phyloP scores from a whole-genome alignment of 1,139 yeast genomes.

The Magnusiomyces paraingens region DNA sequence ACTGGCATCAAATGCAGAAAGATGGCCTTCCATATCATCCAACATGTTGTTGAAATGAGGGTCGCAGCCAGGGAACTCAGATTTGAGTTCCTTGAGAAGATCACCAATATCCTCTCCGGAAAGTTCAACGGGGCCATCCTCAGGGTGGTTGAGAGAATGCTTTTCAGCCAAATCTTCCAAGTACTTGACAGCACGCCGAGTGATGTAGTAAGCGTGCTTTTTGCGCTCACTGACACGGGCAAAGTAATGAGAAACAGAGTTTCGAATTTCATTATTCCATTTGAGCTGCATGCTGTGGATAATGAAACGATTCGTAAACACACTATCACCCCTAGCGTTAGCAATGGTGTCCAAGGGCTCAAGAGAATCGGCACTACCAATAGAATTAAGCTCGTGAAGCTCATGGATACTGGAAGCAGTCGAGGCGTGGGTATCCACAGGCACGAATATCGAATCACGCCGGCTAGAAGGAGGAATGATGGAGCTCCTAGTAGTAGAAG shows the following conservation, averaged over 20 bases:
- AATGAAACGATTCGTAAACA: conserved; percentile 70
- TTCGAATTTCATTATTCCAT: conserved; percentile 69
- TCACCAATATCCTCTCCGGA: conserved; percentile 10
- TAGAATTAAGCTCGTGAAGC: neutral
- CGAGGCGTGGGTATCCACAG: too few relatives aligned
- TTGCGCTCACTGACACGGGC: conserved; percentile 53
- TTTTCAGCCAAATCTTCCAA: conserved; percentile 45
- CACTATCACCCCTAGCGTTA: conserved; percentile 26
- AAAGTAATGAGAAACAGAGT: conserved; percentile 55
- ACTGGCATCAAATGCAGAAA: conserved; percentile 7
- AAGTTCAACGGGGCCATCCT: conserved; percentile 6
- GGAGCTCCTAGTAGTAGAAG: too few relatives aligned
- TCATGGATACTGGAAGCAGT: neutral
- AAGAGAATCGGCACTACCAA: conserved; percentile 2
- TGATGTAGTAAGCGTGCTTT: conserved; percentile 54
- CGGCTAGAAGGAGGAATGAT: too few relatives aligned
- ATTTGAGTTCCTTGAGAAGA: conserved; percentile 16
- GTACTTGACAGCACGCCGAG: conserved; percentile 65
- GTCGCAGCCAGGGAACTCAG: conserved; percentile 3
- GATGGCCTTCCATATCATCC: conserved; percentile 2
- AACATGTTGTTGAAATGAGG: conserved; percentile 5
- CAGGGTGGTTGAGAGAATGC: conserved; percentile 9
- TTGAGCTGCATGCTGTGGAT: conserved; percentile 69
- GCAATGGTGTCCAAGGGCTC: conserved; percentile 25
- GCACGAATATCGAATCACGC: too few relatives aligned